Evolutionary conservation across 257 asterid species (phyloP).

Genomic region (Cordia subcordata): DNA sequence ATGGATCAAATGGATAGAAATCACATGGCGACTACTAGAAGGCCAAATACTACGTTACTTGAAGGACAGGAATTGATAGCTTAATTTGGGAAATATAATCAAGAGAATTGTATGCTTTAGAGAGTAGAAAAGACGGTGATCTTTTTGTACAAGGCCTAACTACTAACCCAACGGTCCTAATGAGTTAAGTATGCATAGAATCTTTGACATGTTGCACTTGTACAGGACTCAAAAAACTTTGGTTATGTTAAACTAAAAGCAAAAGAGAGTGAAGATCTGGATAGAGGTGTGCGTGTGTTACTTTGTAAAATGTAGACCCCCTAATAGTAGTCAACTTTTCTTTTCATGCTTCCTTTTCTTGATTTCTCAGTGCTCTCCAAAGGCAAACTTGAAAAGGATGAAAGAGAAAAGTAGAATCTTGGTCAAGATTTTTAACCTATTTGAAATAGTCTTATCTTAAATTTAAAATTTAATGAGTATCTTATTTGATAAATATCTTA

Average conservation of each 20-base stretch:
- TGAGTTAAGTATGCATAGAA: background rate
- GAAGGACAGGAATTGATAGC: too few species aligned
- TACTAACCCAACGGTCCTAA: background rate
- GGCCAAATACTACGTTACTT: too few species aligned
- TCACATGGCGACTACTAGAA: too few species aligned
- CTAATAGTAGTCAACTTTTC: slow-evolving; percentile 47
- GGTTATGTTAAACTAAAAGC: slow-evolving; percentile 3
- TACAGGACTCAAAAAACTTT: background rate
- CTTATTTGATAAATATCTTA: too few species aligned
- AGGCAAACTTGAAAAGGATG: slow-evolving; percentile 13
- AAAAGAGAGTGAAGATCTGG: too few species aligned
- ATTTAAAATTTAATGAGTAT: too few species aligned
- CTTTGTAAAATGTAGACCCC: slow-evolving; percentile 35
- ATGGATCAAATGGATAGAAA: too few species aligned
- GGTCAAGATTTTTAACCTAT: too few species aligned
- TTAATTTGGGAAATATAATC: background rate
- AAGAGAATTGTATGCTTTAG: background rate
- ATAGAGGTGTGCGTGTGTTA: slow-evolving; percentile 36
- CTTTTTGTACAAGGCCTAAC: slow-evolving; percentile 13
- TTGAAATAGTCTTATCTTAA: too few species aligned
- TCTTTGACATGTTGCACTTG: background rate
- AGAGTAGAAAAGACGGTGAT: slow-evolving; percentile 17
- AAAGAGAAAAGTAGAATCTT: slow-evolving; percentile 37
- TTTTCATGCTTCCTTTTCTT: slow-evolving; percentile 14
- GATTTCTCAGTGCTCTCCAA: slow-evolving; percentile 36